These are phyloP conservation scores for Alternaria conjuncta DNA, from an alignment of 2,329 filamentous ascomycete genomes.

Conservation along the genomic window DNA sequence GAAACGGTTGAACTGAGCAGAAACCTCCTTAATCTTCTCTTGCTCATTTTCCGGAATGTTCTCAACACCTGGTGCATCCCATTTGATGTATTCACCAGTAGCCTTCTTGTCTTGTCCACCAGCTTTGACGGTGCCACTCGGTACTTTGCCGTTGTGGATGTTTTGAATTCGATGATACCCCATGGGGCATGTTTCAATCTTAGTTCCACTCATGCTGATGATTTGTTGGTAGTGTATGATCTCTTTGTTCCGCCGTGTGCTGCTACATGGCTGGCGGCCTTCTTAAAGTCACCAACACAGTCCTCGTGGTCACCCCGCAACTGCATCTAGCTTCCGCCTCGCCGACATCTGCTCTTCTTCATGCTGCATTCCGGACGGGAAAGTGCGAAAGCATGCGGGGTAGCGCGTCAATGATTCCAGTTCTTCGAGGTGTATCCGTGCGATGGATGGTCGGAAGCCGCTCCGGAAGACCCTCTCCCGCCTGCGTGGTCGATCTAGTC, in stretches of 20 bases:
- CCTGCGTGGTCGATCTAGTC: slow-evolving; percentile 1
- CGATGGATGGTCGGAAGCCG: slow-evolving; percentile 6
- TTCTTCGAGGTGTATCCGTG: slow-evolving; percentile 5
- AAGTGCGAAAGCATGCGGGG: slow-evolving; percentile 19
- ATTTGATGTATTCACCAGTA: slow-evolving; percentile 49
- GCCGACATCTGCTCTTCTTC: slow-evolving; percentile 5
- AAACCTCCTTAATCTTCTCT: slow-evolving; percentile 55
- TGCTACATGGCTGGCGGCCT: background rate
- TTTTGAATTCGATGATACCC: slow-evolving; percentile 33
- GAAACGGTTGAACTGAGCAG: slow-evolving; percentile 55
- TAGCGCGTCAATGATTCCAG: slow-evolving; percentile 16
- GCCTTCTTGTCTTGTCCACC: slow-evolving; percentile 33
- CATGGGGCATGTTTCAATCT: slow-evolving; percentile 26
- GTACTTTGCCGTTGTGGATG: slow-evolving; percentile 35
- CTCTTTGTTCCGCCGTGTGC: background rate
- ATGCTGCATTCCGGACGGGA: background rate
- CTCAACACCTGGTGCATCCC: slow-evolving; percentile 52
- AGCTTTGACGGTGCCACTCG: slow-evolving; percentile 32
- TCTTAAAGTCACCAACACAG: background rate
- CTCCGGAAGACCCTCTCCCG: slow-evolving; percentile 4
- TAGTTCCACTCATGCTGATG: slow-evolving; percentile 20
- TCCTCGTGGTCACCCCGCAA: background rate
- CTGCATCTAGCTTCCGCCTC: slow-evolving; percentile 14
- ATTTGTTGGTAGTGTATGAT: background rate
- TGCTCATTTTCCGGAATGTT: slow-evolving; percentile 49